Conservation (phyloP, 768 basidiomycete species). For the Multifurca ochricompacta region DNA sequence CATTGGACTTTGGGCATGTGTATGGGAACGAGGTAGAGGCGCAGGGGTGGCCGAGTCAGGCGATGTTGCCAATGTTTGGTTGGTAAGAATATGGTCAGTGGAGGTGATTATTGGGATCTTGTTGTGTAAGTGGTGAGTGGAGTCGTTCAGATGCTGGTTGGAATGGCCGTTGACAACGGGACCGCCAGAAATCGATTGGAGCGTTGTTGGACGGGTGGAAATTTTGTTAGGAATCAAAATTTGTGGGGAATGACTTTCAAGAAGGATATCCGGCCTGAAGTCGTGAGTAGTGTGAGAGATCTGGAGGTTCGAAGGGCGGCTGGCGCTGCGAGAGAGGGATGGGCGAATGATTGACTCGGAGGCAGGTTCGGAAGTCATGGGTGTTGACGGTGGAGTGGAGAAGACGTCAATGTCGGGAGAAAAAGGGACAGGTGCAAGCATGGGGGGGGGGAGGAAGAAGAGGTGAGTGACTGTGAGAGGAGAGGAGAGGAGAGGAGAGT, state of each 20-base stretch:
- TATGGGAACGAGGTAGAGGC: constrained; percentile 17
- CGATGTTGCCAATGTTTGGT: constrained; percentile 6
- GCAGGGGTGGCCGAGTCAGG: background rate
- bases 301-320: constrained; percentile 31
- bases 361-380: constrained; percentile 22
- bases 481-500: too few relatives aligned
- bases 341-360: constrained; percentile 27
- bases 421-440: constrained; percentile 2
- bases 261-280: constrained; percentile 31
- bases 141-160: background rate
- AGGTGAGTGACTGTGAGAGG: background rate
- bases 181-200: background rate
- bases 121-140: background rate
- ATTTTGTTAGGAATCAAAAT: constrained; percentile 2
- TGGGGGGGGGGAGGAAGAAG: background rate
- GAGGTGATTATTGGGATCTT: background rate
- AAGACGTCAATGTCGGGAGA: constrained; percentile 34
- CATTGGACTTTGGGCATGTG: constrained; percentile 29
- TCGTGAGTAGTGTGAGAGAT: constrained; percentile 26
- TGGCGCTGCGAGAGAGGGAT: constrained; percentile 33
- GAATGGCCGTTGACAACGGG: background rate
- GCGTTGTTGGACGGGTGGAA: background rate
- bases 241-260: constrained; percentile 31
- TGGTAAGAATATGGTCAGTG: background rate
- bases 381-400: constrained; percentile 39